Conservation (phyloP, 2,329 filamentous ascomycete genomes). For the Colletotrichum sojae region DNA sequence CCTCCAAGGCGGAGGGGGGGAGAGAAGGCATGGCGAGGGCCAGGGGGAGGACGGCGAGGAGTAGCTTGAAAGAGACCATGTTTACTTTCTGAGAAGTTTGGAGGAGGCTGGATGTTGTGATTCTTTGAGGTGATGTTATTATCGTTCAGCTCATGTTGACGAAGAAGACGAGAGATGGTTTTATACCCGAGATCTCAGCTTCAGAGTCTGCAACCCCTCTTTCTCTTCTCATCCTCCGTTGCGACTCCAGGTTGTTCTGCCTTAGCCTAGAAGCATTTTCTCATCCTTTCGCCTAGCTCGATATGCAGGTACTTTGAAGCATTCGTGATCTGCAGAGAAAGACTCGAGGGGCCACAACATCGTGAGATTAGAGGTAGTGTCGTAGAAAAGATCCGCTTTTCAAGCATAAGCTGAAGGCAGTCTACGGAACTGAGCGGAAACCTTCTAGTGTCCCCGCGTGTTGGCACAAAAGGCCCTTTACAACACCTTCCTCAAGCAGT, state of each 20-base stretch:
- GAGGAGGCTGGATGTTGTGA: background rate
- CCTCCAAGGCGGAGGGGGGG: background rate
- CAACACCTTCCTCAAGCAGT: background rate
- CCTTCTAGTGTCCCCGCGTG: no score
- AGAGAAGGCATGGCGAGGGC: slow-evolving; percentile 18
- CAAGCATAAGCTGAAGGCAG: background rate
- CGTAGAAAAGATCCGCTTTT: background rate
- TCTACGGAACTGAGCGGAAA: background rate
- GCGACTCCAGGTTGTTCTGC: background rate
- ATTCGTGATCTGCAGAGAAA: no score
- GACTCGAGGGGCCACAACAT: no score
- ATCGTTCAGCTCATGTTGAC: background rate
- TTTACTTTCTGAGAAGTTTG: background rate
- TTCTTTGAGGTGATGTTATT: background rate
- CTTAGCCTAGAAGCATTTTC: background rate
- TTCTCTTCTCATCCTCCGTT: background rate
- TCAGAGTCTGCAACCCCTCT: background rate
- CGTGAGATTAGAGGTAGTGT: no score
- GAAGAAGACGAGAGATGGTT: background rate
- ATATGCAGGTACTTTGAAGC: background rate
- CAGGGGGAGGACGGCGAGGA: slow-evolving; percentile 20
- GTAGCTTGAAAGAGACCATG: slow-evolving; percentile 20
- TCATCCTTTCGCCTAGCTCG: background rate
- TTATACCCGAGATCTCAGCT: background rate
- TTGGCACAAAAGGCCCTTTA: background rate